These are phyloP conservation scores for Aspergillus kassunensis DNA, from an alignment of 495 filamentous ascomycete species.

Conservation along the genomic window DNA sequence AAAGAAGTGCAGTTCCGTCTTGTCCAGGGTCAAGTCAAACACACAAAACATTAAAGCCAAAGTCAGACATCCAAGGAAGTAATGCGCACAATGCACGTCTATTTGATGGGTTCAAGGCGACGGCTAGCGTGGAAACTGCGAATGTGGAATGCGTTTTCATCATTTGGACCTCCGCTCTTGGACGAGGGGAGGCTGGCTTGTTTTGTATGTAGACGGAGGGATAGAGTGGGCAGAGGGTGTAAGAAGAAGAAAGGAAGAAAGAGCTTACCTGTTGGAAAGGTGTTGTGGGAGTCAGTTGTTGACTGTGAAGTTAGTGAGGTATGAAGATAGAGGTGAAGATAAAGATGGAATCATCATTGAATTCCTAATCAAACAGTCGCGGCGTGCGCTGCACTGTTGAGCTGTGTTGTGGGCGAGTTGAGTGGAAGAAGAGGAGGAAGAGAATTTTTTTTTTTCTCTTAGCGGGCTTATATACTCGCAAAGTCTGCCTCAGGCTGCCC, in stretches of 20 bases:
- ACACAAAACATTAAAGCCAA: slow-evolving; percentile 5
- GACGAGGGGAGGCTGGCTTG: no score
- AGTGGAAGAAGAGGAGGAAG: slow-evolving; percentile 17
- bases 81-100: slow-evolving; percentile 44
- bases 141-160: slow-evolving; percentile 52
- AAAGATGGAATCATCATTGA: slow-evolving; percentile 5
- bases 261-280: no score
- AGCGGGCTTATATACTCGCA: slow-evolving; percentile 38
- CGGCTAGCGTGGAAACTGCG: slow-evolving; percentile 54
- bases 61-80: slow-evolving; percentile 55
- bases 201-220: background rate
- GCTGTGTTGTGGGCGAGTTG: background rate
- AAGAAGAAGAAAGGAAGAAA: slow-evolving; percentile 11
- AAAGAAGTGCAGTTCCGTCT: no score
- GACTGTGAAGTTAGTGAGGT: background rate
- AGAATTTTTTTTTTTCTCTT: no score
- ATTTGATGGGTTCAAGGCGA: slow-evolving; percentile 45
- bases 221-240: background rate
- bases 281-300: no score
- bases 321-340: background rate
- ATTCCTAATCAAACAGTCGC: background rate
- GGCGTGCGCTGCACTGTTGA: background rate
- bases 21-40: no score
- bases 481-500: slow-evolving; percentile 31
- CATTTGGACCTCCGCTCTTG: slow-evolving; percentile 32